Percentiles rank a stretch among this genome's conserved stretches.
Evolutionary conservation across 148 eudicot species (phyloP).

Genomic region (Rhododendron ferrugineum): DNA sequence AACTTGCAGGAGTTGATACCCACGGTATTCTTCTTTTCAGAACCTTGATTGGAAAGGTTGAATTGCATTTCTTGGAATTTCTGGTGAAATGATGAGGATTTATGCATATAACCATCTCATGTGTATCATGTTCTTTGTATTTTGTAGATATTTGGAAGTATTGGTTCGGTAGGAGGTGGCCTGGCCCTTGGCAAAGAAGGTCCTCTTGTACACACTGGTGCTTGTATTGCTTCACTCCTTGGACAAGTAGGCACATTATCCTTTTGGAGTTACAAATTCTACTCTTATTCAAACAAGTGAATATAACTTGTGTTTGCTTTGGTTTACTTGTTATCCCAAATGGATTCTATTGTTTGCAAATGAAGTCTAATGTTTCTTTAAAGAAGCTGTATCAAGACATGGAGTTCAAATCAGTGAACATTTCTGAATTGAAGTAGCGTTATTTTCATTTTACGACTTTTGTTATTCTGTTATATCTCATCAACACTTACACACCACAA

Average conservation of each 20-base stretch:
- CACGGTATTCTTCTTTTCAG: conserved; percentile 92
- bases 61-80: conserved; percentile 7
- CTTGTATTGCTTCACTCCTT: conserved; percentile 97
- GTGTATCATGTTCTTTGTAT: background rate
- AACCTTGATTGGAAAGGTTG: conserved; percentile 93
- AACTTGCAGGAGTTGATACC: conserved; percentile 75
- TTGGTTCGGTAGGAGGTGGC: conserved; percentile 98
- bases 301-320: background rate
- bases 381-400: background rate
- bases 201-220: conserved; percentile 97
- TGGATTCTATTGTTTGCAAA: background rate
- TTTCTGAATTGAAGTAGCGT: background rate
- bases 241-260: conserved; percentile 66
- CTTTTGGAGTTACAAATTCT: background rate
- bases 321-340: background rate
- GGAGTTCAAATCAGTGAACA: background rate
- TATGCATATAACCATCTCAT: background rate
- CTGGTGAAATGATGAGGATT: background rate
- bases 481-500: background rate
- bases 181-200: conserved; percentile 99
- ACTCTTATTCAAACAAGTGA: background rate
- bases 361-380: background rate
- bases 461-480: background rate
- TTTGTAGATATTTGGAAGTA: conserved; percentile 87
- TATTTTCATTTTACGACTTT: background rate